Base-by-base conservation (phyloP, 306 rosid genomes). In the Rosa rugosa region DNA sequence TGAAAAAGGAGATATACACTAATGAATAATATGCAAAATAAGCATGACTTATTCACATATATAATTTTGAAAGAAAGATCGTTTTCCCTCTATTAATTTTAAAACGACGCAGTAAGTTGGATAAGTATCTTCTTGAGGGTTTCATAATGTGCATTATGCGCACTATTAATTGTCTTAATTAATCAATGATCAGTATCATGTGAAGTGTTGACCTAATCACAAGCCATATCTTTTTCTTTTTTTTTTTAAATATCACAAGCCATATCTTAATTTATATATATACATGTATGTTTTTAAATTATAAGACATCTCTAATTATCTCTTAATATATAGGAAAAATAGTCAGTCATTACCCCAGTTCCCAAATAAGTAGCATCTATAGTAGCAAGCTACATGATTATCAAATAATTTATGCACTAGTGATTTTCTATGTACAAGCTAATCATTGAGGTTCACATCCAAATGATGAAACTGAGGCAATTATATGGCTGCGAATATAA, bases 361-460 rank as follows among this genome's bases (percentile, higher is more conserved):
- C 36, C 44, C 70, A 42, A n/a, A 57, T 23, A 34, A n/a, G 7
- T 34, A 69, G 53, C n/a, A 7, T 44, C n/a, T 5, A 8, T 5
- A 36, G 47, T 78, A 42, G 23, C 49, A 9, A 75, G 57, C 59
- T 59, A 62, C 64, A 27, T 34, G 51, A 78, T 78, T 67, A 75
- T 75, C 31, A 38, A 38, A 74, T 75, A 44, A 76, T 79, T 67
- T 78, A 13, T 72, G n/a, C 27, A 16, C 45, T 49, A 4, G 64
- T 57, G 49, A 79, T 76, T 50, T 57, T 72, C 65, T 69, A 47
- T 56, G 45, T 27, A 49, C 51, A 71, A 46, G 27, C 71, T 82
- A 75, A 81, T 83, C 84, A 34, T 74, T 46, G 77, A 31, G 57
- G 71, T 79, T 64, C 63, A 78, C 83, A 34, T 83, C n/a, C 42